Base-by-base conservation (phyloP, 192 early-diverging fungal genomes). In the Coemansia sp. region DNA sequence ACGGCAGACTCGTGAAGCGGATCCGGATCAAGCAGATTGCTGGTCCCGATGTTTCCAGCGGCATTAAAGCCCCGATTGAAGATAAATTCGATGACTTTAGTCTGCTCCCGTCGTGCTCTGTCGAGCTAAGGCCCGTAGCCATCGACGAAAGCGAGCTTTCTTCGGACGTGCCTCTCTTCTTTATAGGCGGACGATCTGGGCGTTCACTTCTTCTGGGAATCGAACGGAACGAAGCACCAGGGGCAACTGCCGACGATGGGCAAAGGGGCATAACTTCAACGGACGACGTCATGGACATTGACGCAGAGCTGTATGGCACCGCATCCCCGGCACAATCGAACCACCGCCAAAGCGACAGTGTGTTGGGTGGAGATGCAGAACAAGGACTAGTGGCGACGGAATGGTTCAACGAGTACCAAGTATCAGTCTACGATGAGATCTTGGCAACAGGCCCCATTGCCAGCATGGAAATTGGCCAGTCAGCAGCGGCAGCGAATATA, bases 1-100 rank as follows among this genome's bases (percentile, higher is more conserved):
- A 84, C 76, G 95, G 94, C 55, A 81, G 83, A 40, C 91, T 91
- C 17, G 89, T 98, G 7, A 87, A 87, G 28, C 82, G 85, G 27
- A 88, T 98, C 40, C 67, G 79, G 19, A 75, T 87, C 34, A 82
- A 75, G 31, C 75, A 65, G 23, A 42, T 79, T 5, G 59, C 59
- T 33, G 75, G 75, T 25, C 14, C 59, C 1, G 67, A 67, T 14
- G 55, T 57, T 6, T 52, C 45, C 6, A 30, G 50, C 3, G 55
- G 60, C 20, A 50, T 29, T 5, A 62, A 34, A 31, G 31, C 59
- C 14, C 70, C 70, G 23, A 30, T 57, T 9, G 63, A 61, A 6
- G 58, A 68, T 23, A 23, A 45, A 8, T 79, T 70, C 66, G 75
- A 69, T 40, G 70, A 72, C 19, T 57, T 79, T 20, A 31, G 52